Conservation (phyloP, 176 grass and related monocot species). For the Coix lacrymajobi region DNA sequence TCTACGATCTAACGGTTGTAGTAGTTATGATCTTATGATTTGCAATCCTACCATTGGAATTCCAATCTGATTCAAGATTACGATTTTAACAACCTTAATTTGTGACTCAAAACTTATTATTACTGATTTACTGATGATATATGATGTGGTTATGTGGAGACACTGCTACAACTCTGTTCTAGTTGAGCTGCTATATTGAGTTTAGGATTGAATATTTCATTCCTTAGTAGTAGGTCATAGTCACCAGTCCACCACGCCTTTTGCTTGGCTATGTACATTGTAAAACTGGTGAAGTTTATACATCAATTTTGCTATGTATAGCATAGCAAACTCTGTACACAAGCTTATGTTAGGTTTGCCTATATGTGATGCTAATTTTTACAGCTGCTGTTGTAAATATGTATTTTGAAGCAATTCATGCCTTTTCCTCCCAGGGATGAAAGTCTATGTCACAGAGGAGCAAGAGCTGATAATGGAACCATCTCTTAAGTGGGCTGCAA, state of each 20-base stretch:
- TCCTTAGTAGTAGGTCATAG: background rate
- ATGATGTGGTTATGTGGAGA: background rate
- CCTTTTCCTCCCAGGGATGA: slow-evolving; percentile 70
- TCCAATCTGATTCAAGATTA: background rate
- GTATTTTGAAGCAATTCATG: slow-evolving; percentile 1
- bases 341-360: background rate
- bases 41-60: background rate
- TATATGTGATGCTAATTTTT: background rate
- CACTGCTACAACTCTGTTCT: background rate
- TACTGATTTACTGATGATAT: background rate
- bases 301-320: background rate
- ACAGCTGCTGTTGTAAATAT: background rate
- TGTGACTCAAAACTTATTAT: background rate
- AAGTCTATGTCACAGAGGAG: slow-evolving; percentile 87
- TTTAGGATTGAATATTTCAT: background rate
- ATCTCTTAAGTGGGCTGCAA: slow-evolving; percentile 95
- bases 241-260: background rate
- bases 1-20: background rate
- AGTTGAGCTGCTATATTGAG: background rate
- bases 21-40: background rate
- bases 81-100: background rate
- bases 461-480: slow-evolving; percentile 98
- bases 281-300: background rate
- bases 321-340: background rate
- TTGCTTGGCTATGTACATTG: background rate